These are phyloP conservation scores for Candida stauntonica DNA, from an alignment of 805 yeast genomes.

Conservation along the genomic window DNA sequence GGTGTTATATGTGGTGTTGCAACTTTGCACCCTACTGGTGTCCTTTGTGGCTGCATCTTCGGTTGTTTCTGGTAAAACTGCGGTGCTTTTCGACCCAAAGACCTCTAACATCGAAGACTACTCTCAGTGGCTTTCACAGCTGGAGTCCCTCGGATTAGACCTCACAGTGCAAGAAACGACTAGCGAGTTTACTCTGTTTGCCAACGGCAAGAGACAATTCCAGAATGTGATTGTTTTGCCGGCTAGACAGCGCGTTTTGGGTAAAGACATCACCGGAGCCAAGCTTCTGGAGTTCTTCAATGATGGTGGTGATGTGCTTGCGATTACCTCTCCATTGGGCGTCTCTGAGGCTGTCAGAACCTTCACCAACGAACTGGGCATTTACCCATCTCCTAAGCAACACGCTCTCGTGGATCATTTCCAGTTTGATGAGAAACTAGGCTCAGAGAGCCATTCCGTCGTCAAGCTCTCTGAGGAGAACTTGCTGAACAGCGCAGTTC, in stretches of 20 bases:
- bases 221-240: slow-evolving; percentile 62
- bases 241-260: slow-evolving; percentile 42
- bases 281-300: slow-evolving; percentile 53
- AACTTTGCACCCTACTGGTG: slow-evolving; percentile 5
- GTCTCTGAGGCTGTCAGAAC: slow-evolving; percentile 59
- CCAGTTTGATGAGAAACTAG: slow-evolving; percentile 30
- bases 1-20: background rate
- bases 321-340: slow-evolving; percentile 49
- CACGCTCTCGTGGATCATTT: slow-evolving; percentile 66
- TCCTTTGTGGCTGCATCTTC: slow-evolving; percentile 11
- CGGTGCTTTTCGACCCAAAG: slow-evolving; percentile 23
- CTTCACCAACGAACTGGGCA: slow-evolving; percentile 76
- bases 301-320: slow-evolving; percentile 72
- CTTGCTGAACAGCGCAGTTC: slow-evolving; percentile 16
- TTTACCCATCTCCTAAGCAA: slow-evolving; percentile 76
- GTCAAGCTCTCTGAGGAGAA: slow-evolving; percentile 12
- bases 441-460: slow-evolving; percentile 25
- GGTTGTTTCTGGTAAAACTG: slow-evolving; percentile 13
- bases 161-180: slow-evolving; percentile 27
- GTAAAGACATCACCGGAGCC: slow-evolving; percentile 38
- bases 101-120: slow-evolving; percentile 18
- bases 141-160: slow-evolving; percentile 30
- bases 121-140: slow-evolving; percentile 6
- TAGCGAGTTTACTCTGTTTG: slow-evolving; percentile 30
- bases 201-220: slow-evolving; percentile 41